Conservation (phyloP, 106 monocot species). For the Dendrobium nobile region DNA sequence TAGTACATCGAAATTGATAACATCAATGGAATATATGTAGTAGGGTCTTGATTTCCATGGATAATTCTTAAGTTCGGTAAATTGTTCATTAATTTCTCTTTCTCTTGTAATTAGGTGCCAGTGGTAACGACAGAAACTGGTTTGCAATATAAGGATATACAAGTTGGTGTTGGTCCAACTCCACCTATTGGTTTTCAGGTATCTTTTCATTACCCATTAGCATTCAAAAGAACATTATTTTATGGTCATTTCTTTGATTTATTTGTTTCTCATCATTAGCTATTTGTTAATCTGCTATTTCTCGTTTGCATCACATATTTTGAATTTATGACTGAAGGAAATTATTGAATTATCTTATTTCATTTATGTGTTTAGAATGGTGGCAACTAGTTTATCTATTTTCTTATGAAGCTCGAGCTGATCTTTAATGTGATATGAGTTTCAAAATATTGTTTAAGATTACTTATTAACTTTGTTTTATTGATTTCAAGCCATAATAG, state of each 20-base stretch:
- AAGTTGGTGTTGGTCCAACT: constrained; percentile 74
- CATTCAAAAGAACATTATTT: background rate
- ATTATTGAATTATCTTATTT: too few relatives aligned
- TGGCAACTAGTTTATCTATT: too few relatives aligned
- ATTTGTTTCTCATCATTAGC: background rate
- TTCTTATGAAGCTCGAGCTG: too few relatives aligned
- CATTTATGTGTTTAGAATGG: too few relatives aligned
- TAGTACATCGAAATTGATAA: background rate
- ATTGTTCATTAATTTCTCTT: background rate
- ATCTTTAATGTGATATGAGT: too few relatives aligned
- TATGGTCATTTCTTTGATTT: background rate
- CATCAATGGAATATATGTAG: background rate
- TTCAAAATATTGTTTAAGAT: too few relatives aligned
- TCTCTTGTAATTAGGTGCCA: constrained; percentile 41
- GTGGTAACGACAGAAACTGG: constrained; percentile 90
- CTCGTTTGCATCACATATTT: background rate
- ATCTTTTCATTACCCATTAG: background rate
- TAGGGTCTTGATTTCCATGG: background rate
- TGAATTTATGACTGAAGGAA: background rate
- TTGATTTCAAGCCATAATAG: too few relatives aligned
- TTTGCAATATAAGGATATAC: constrained; percentile 90
- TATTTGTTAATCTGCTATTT: background rate
- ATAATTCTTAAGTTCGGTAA: background rate
- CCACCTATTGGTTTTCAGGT: constrained; percentile 98
- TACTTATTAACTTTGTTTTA: too few relatives aligned